These are phyloP conservation scores for Phanerochaete sordida DNA, from an alignment of 768 basidiomycete species.

Conservation along the genomic window DNA sequence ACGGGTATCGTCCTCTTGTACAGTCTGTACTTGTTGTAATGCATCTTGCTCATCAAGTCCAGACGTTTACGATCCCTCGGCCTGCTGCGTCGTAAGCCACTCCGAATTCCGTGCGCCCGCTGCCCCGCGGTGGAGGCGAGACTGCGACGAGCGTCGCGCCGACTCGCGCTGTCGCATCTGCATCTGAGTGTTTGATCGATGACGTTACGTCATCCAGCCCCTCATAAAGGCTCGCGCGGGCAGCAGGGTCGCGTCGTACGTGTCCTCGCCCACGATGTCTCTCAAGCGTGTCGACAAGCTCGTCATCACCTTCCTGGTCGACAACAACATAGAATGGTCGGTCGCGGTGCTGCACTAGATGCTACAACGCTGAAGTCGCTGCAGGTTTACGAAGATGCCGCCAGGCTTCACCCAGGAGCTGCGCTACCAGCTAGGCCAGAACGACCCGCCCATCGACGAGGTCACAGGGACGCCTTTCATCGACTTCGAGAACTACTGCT, in stretches of 20 bases:
- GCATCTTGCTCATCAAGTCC: slow-evolving; percentile 4
- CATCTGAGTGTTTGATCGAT: not conserved
- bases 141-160: too few relatives aligned
- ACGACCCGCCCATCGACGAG: slow-evolving; percentile 38
- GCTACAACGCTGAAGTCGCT: not conserved
- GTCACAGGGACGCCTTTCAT: slow-evolving; percentile 57
- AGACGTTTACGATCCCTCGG: too few relatives aligned
- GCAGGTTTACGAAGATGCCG: slow-evolving; percentile 77
- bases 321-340: slow-evolving; percentile 80
- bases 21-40: slow-evolving; percentile 8
- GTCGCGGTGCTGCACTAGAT: not conserved
- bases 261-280: not conserved
- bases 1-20: slow-evolving; percentile 2
- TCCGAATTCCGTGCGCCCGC: not conserved
- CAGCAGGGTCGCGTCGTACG: too few relatives aligned
- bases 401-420: slow-evolving; percentile 76
- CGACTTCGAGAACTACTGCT: slow-evolving; percentile 70
- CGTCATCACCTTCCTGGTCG: slow-evolving; percentile 64
- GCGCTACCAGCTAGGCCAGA: slow-evolving; percentile 53
- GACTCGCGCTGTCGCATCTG: too few relatives aligned
- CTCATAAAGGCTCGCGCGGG: too few relatives aligned
- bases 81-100: too few relatives aligned
- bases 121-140: too few relatives aligned
- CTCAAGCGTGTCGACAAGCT: slow-evolving; percentile 34
- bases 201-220: not conserved